phyloP scores from a whole-genome alignment of 2,329 filamentous ascomycete genomes.

The Aphanoascus verrucosus region DNA sequence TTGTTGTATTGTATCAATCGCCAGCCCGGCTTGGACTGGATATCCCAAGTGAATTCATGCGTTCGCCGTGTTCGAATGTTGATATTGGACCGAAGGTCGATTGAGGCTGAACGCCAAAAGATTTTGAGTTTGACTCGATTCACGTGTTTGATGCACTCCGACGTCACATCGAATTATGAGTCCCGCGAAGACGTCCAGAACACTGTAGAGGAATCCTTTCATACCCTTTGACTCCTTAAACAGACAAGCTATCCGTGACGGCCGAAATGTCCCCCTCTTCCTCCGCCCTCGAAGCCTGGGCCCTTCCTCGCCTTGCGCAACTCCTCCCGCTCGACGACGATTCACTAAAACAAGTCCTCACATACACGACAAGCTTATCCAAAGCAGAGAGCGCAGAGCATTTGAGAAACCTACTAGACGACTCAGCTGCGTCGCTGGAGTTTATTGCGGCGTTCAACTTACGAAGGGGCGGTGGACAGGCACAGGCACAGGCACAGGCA shows the following conservation, averaged over 20 bases:
- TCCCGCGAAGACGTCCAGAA: too few species aligned
- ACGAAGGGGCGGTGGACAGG: slow-evolving; percentile 33
- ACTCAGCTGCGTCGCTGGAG: slow-evolving; percentile 63
- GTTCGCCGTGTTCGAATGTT: not conserved
- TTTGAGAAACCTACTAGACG: slow-evolving; percentile 77
- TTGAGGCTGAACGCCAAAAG: too few species aligned
- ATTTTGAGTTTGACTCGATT: not conserved
- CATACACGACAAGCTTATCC: slow-evolving; percentile 61
- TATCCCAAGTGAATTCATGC: not conserved
- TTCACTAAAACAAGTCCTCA: slow-evolving; percentile 71
- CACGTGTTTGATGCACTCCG: not conserved
- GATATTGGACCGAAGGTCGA: too few species aligned
- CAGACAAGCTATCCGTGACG: too few species aligned
- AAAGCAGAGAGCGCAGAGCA: slow-evolving; percentile 71
- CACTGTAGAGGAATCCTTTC: too few species aligned
- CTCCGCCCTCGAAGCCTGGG: slow-evolving; percentile 37
- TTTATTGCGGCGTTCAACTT: slow-evolving; percentile 69
- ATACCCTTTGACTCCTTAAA: too few species aligned
- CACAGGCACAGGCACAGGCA: slow-evolving; percentile 9
- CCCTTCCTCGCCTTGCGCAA: slow-evolving; percentile 60
- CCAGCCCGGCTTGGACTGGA: not conserved
- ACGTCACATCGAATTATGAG: not conserved
- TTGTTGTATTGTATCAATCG: not conserved
- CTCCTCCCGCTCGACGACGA: slow-evolving; percentile 77
- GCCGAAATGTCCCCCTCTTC: not conserved